Conservation (phyloP, 768 basidiomycete genomes). For the Boletus rubescentipes region DNA sequence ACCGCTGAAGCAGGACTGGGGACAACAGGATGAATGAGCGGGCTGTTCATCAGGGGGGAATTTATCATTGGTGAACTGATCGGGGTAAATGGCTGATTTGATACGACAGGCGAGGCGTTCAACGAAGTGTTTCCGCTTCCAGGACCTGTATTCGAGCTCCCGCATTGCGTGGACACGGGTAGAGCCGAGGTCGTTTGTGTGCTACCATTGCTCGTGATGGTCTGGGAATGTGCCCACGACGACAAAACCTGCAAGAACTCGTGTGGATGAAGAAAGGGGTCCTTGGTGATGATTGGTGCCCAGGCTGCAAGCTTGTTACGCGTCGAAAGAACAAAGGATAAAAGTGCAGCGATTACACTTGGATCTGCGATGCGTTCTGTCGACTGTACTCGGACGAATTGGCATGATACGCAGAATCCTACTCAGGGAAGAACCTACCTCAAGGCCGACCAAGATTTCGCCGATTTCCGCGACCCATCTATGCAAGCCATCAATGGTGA, state of each 20-base stretch:
- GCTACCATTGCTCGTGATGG: constrained; percentile 6
- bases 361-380: constrained; percentile 77
- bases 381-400: constrained; percentile 40
- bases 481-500: constrained; percentile 68
- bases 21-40: constrained; percentile 3
- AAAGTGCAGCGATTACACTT: constrained; percentile 62
- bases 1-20: constrained; percentile 12
- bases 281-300: constrained; percentile 54
- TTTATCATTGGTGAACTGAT: constrained; percentile 1
- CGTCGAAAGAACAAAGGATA: constrained; percentile 64
- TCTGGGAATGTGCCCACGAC: constrained; percentile 26
- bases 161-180: constrained; percentile 20
- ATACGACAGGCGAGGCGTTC: constrained; percentile 16
- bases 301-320: constrained; percentile 70
- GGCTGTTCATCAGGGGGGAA: constrained; percentile 9
- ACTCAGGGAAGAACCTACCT: constrained; percentile 39
- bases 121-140: constrained; percentile 17
- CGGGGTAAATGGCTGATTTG: constrained; percentile 7
- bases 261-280: constrained; percentile 74
- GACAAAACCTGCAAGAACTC: constrained; percentile 52
- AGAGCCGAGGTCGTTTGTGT: constrained; percentile 33
- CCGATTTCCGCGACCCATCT: constrained; percentile 69
- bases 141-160: constrained; percentile 10
- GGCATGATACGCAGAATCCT: background rate
- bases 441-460: constrained; percentile 56